Base-by-base conservation (phyloP, 129 eudicot species). In the Escallonia herrerae region DNA sequence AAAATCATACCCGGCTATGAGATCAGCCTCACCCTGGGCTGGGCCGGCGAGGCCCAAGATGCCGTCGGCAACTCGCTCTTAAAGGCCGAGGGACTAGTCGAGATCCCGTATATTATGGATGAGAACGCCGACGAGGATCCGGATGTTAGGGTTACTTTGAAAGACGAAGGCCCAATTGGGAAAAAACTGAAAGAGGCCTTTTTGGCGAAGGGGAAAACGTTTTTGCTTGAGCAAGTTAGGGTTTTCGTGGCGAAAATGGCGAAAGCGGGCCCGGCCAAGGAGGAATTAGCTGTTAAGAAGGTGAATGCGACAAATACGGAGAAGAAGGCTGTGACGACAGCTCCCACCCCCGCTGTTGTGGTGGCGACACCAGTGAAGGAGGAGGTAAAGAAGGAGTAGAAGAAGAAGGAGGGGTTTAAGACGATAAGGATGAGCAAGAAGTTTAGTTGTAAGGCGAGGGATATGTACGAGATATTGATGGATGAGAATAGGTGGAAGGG, bases 401-500 rank as follows among this genome's bases (percentile, higher is more conserved):
- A 77, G 87, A 74, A 49, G 77, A 93, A 66, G 22, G 95, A 89
- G 63, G 99, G 96, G 80, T 86, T 85, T 69, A 93, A 86, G 87
- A 89, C 81, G 40, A 89, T 93, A 43, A 93, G 79, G 45, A 22
- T 93, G 84, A 89, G 62, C 0, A 96, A 93, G 76, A 93, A 84
- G 84, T 93, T 93, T 59, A 89, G 95, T 40, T 89, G 96, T 80
- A 78, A 95, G 73, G 96, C 93, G 7, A 72, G 15, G 65, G 86
- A 93, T 78, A 61, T 93, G 90, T 93, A 58, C 67, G 96, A 93
- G 80, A 93, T 93, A 33, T 73, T 93, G 83, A 93, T 93, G 96
- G 97, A 93, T 93, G 99, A 93, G 57, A 88, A 93, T 72, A 83
- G 99, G 74, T 93, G 99, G 99, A 93, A 86, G 65, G 98, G 96